A percentile compares a stretch with the other conserved stretches of the same genome.
These are phyloP conservation scores for Microthlaspi erraticum DNA, from an alignment of 345 rosid genomes.

Conservation along the genomic window DNA sequence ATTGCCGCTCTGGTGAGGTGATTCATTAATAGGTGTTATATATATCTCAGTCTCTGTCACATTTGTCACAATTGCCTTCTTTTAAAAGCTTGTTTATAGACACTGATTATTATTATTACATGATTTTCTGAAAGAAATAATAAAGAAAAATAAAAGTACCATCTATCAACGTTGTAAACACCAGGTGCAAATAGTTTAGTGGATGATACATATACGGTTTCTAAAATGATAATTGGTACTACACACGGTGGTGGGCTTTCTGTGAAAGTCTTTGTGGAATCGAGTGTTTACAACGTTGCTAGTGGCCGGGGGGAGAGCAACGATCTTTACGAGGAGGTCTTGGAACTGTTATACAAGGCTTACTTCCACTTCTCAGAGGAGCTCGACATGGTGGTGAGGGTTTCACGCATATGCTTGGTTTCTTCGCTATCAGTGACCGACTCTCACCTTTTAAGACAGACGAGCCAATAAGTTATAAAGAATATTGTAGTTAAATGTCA, in stretches of 20 bases:
- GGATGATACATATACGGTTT: not conserved
- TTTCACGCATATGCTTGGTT: not conserved
- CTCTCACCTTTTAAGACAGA: constrained; percentile 11
- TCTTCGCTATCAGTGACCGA: not conserved
- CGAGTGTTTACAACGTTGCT: not conserved
- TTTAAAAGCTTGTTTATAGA: too few relatives aligned
- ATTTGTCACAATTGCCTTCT: too few relatives aligned
- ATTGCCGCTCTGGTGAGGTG: too few relatives aligned
- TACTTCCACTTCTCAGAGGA: not conserved
- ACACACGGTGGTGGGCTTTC: not conserved
- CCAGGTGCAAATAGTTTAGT: not conserved
- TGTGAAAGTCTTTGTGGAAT: not conserved
- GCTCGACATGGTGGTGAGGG: constrained; percentile 34
- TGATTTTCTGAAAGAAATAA: not conserved
- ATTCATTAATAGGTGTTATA: too few relatives aligned
- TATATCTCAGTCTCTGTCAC: too few relatives aligned
- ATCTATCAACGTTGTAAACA: too few relatives aligned
- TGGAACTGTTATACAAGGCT: constrained; percentile 28
- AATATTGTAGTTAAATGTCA: not conserved
- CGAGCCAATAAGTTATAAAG: not conserved
- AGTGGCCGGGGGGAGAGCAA: not conserved
- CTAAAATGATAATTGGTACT: not conserved
- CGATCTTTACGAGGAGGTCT: constrained; percentile 17
- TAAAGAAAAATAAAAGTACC: not conserved
- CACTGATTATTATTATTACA: too few relatives aligned